Percentiles rank a stretch among this genome's conserved stretches.
Evolutionary conservation across 805 yeast genomes (phyloP).

Genomic region (Metschnikowia santaceciliae): DNA sequence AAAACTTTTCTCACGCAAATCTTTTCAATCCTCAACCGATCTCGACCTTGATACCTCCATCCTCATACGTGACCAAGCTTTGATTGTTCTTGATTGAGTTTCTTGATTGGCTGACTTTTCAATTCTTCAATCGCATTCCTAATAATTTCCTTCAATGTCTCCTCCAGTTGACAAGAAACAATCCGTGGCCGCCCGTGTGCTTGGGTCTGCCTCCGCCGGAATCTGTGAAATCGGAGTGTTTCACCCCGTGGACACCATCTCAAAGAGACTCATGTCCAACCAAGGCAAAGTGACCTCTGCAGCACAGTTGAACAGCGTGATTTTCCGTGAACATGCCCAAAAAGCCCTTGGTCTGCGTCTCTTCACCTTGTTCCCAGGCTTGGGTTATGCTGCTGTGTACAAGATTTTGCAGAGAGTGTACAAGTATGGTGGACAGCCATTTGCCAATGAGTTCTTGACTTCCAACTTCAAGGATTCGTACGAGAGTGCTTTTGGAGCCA

Average conservation of each 20-base stretch:
- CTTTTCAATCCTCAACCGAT: not conserved
- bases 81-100: no score
- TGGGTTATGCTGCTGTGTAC: slow-evolving; percentile 97
- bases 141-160: slow-evolving; percentile 10
- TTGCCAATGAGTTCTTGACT: slow-evolving; percentile 88
- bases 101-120: not conserved
- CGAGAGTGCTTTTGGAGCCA: slow-evolving; percentile 79
- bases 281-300: slow-evolving; percentile 61
- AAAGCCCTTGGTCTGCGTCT: slow-evolving; percentile 68
- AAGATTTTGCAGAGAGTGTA: slow-evolving; percentile 95
- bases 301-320: slow-evolving; percentile 74
- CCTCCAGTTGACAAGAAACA: slow-evolving; percentile 67
- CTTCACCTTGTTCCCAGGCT: slow-evolving; percentile 90
- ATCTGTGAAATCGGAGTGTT: slow-evolving; percentile 93
- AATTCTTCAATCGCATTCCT: no score
- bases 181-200: slow-evolving; percentile 82
- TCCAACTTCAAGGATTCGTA: slow-evolving; percentile 65
- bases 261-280: slow-evolving; percentile 91
- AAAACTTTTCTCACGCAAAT: slow-evolving; percentile 6
- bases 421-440: slow-evolving; percentile 99
- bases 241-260: slow-evolving; percentile 98
- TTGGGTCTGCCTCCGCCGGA: slow-evolving; percentile 99
- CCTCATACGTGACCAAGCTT: no score
- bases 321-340: slow-evolving; percentile 77
- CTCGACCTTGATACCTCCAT: no score